A percentile compares a stretch with the other conserved stretches of the same genome.
phyloP scores from a whole-genome alignment of 1,284 basidiomycete genomes.

The Papiliotrema fonsecae region DNA sequence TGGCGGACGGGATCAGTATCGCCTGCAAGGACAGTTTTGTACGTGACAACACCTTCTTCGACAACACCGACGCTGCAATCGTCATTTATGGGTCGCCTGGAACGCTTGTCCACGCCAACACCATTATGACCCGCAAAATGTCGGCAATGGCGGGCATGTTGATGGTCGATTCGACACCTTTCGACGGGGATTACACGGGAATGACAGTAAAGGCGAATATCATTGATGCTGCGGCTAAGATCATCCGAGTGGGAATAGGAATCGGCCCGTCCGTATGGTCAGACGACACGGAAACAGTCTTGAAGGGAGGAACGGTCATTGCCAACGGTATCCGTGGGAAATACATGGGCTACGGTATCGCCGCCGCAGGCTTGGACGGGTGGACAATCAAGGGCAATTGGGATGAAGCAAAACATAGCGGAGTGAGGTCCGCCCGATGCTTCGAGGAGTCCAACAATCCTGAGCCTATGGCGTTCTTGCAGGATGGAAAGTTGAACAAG shows the following conservation, averaged over 20 bases:
- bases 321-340: conserved; percentile 40
- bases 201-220: conserved; percentile 47
- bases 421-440: conserved; percentile 40
- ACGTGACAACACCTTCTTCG: conserved; percentile 42
- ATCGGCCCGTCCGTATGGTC: conserved; percentile 48
- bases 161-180: conserved; percentile 48
- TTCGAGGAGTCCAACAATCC: conserved; percentile 45
- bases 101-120: conserved; percentile 45
- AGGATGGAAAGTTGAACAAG: conserved; percentile 27
- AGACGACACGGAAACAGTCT: conserved; percentile 45
- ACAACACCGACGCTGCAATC: conserved; percentile 47
- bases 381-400: conserved; percentile 47
- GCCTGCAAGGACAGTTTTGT: conserved; percentile 45
- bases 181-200: conserved; percentile 46
- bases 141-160: conserved; percentile 50
- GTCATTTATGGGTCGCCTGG: conserved; percentile 51
- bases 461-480: conserved; percentile 41
- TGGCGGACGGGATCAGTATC: conserved; percentile 46
- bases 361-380: conserved; percentile 39
- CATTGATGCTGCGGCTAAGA: conserved; percentile 36
- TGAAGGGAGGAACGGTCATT: conserved; percentile 39
- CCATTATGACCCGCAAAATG: conserved; percentile 30
- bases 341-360: conserved; percentile 49
- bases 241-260: conserved; percentile 51
- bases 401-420: conserved; percentile 42